A percentile compares a stretch with the other conserved stretches of the same genome.
These are phyloP conservation scores for Arthrinium puccinioides DNA, from an alignment of 2,329 filamentous ascomycete genomes.

Conservation along the genomic window DNA sequence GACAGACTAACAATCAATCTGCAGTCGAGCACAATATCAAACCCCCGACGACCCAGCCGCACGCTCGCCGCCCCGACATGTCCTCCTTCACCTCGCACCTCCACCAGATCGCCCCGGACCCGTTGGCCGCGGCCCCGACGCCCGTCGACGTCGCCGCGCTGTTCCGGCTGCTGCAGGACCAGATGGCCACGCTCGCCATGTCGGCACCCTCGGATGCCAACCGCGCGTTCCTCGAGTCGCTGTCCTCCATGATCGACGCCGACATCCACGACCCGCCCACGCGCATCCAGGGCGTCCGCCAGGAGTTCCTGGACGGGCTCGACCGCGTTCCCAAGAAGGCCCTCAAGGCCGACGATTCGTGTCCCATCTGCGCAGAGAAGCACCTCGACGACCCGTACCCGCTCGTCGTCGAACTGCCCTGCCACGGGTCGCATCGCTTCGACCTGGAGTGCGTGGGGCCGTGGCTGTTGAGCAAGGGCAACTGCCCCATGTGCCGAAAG, in stretches of 20 bases:
- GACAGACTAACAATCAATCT: not conserved
- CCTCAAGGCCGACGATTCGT: slow-evolving; percentile 44
- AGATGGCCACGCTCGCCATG: slow-evolving; percentile 42
- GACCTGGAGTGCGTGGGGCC: slow-evolving; percentile 62
- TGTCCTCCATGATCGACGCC: slow-evolving; percentile 39
- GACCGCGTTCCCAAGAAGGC: slow-evolving; percentile 48
- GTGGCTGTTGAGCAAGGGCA: slow-evolving; percentile 58
- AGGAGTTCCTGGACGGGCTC: slow-evolving; percentile 51
- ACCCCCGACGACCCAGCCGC: slow-evolving; percentile 26
- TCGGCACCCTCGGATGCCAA: slow-evolving; percentile 42
- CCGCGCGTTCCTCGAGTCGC: slow-evolving; percentile 39
- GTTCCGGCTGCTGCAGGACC: slow-evolving; percentile 53
- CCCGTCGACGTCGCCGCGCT: slow-evolving; percentile 51
- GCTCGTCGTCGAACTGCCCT: slow-evolving; percentile 58
- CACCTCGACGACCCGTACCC: slow-evolving; percentile 56
- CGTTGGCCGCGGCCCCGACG: slow-evolving; percentile 40
- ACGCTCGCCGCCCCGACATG: slow-evolving; percentile 53
- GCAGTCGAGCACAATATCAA: slow-evolving; percentile 60
- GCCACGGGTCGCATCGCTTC: slow-evolving; percentile 49
- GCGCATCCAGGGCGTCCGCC: slow-evolving; percentile 45
- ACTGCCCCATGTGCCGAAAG: slow-evolving; percentile 55
- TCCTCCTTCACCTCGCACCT: slow-evolving; percentile 40
- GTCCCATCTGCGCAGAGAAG: slow-evolving; percentile 56
- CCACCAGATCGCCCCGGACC: slow-evolving; percentile 2
- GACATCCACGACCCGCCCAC: slow-evolving; percentile 46